phyloP scores from a whole-genome alignment of 1,139 yeast species.

The Diutina sp. region DNA sequence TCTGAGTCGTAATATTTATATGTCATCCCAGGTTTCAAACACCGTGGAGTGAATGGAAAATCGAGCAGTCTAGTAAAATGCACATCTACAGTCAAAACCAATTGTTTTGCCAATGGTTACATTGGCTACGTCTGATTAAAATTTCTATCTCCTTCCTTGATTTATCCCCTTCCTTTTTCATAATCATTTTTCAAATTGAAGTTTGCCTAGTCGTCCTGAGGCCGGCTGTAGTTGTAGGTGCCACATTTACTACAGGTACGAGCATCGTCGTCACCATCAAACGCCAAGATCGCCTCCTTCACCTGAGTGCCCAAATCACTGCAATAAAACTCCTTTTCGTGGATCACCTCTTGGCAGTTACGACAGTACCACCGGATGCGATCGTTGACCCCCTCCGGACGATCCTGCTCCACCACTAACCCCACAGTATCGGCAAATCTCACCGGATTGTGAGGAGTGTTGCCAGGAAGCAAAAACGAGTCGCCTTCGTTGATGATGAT shows the following conservation, averaged over 20 bases:
- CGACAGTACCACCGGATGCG: conserved; percentile 80
- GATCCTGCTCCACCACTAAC: conserved; percentile 85
- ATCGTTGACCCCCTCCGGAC: conserved; percentile 61
- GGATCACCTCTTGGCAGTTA: conserved; percentile 49
- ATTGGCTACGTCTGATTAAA: no score
- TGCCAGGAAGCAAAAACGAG: conserved; percentile 72
- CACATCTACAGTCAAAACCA: no score
- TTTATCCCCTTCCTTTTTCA: no score
- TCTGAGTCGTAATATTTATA: no score
- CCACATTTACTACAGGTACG: conserved; percentile 73
- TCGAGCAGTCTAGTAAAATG: no score
- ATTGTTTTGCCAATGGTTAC: no score
- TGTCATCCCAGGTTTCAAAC: no score
- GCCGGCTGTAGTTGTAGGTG: conserved; percentile 50
- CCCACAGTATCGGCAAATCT: conserved; percentile 81
- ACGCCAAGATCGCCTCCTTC: conserved; percentile 64
- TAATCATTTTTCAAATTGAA: no score
- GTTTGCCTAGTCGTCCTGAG: conserved; percentile 14
- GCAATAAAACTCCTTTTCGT: conserved; percentile 64
- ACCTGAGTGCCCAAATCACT: conserved; percentile 83
- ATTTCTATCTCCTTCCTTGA: no score
- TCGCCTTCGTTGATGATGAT: conserved; percentile 75
- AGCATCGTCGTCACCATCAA: conserved; percentile 48
- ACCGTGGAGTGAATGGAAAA: no score
- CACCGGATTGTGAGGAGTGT: conserved; percentile 84